Base-by-base conservation (phyloP, 2,329 filamentous ascomycete genomes). In the Bipolaris cookei region DNA sequence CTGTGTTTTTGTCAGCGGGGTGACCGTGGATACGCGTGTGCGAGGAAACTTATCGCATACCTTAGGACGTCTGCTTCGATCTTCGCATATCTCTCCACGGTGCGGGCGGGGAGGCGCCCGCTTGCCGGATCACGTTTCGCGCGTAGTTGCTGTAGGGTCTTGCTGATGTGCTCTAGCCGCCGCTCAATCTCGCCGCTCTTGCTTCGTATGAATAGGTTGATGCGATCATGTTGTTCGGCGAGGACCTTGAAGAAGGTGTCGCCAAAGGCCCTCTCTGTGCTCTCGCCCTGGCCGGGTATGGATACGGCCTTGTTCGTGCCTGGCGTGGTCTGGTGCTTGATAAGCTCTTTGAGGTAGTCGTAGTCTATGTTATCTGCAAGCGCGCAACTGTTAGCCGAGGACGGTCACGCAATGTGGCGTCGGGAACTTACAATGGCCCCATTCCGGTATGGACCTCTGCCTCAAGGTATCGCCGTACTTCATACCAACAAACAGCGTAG, bases 321-420 rank as follows among this genome's bases (percentile, higher is more conserved):
- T 42, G 84, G 85, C 11, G 88, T 89, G 1, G 91, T 96, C 72
- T 92, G 86, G 58, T 84, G 84, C 76, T 94, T 95, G 81, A 96
- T 94, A 69, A 91, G 83, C 74, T 90, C 84, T 77, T 96, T 96
- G 62, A 96, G 84, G 46, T 90, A 90, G 75, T 94, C 91, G 81
- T 96, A 96, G 76, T 95, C 91, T 77, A 96, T 87, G 77, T 96
- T 95, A 75, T 93, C 89, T 91, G 74, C 18, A 48, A 11, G 50
- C 50, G 49, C 50, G 41, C 34, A 20, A 30, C 14, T 50, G 59
- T 70, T 47, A 72, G 67, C 50, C 25, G 43, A 42, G 23, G 13
- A 42, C n/a, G 20, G 25, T 34, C 41, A 30, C 28, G 28, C 10
- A 13, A 30, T 16, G 44, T 16, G 55, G 23, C 47, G 44, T 41